Percentiles rank a stretch among this genome's conserved stretches.
Evolutionary conservation across 2,329 filamentous ascomycete genomes (phyloP).

Genomic region (Trichophyton schoenleinii): DNA sequence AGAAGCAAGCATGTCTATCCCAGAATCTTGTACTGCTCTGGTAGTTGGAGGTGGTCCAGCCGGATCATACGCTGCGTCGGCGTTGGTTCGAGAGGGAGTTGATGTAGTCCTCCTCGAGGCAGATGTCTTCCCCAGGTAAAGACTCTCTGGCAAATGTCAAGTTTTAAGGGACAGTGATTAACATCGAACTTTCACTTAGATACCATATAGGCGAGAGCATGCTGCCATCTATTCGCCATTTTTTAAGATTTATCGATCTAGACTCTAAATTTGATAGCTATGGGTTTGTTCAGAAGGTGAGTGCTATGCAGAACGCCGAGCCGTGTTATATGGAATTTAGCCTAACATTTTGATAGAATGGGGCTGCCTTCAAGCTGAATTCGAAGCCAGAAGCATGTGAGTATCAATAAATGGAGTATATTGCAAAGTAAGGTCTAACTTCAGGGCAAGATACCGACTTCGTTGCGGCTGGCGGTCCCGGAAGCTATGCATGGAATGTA

Average conservation of each 20-base stretch:
- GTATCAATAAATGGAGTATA: not conserved
- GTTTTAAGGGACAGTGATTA: not conserved
- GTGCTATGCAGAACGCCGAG: not conserved
- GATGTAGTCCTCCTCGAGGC: conserved; percentile 35
- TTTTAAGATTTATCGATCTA: conserved; percentile 35
- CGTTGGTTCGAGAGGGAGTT: conserved; percentile 35
- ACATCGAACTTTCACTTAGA: conserved; percentile 11
- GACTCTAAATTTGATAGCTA: conserved; percentile 29
- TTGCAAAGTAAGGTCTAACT: not conserved
- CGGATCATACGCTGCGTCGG: conserved; percentile 35
- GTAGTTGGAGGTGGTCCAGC: conserved; percentile 37
- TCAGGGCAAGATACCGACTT: conserved; percentile 34
- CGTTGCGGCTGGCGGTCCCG: conserved; percentile 26
- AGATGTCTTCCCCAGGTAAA: conserved; percentile 33
- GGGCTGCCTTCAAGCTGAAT: conserved; percentile 32
- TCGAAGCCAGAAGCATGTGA: conserved; percentile 24
- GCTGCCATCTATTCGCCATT: conserved; percentile 30
- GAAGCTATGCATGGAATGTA: conserved; percentile 36
- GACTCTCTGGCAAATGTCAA: not conserved
- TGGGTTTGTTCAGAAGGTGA: conserved; percentile 33
- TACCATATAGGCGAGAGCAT: conserved; percentile 30
- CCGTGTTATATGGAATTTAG: not conserved
- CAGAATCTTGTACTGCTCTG: conserved; percentile 25
- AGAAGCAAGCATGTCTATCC: conserved; percentile 12
- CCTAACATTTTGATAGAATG: conserved; percentile 17